Base-by-base conservation (phyloP, 139 green algal genomes). In the Chlorella sp. region DNA sequence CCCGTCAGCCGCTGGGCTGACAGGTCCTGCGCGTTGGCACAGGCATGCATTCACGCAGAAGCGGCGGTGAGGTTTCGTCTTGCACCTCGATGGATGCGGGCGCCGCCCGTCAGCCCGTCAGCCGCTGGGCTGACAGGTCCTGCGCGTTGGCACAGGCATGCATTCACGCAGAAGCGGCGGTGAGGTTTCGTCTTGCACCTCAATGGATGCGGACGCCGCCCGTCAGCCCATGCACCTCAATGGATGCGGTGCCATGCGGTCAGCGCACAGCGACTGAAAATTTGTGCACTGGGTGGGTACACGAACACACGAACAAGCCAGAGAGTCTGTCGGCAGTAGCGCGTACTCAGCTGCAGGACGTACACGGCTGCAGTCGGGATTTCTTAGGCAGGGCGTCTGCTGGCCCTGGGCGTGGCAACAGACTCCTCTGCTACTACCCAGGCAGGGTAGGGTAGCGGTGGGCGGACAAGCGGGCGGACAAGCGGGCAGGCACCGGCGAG, bases 51-150 rank as follows among this genome's bases (percentile, higher is more conserved):
- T 10, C 42, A 55, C 42, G 17, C 42, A 55, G 10, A 55, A 24
- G 10, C 10, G 17, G 42, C 17, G 10, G 10, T 55, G 42, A 55
- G 42, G 42, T 55, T 55, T 55, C 10, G 17, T 55, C 42, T n/a
- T n/a, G n/a, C n/a, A n/a, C n/a, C n/a, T n/a, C n/a, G n/a, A 85
- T 88, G 75, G 63, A 97, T 92, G 70, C 89, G 86, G 5, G 94
- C 93, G 0, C 93, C 93, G 0, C 91, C 92, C n/a, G 88, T 83
- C 29, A 97, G 0, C 91, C 92, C n/a, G 88, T 83, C 29, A 97
- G 83, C 80, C 88, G 49, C 59, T 88, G 2, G 29, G 86, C 81
- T 1, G 91, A 88, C 77, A 96, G 74, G 65, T 89, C 78, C 71
- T 72, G 67, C 2, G 42, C n/a, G 10, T 72, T 24, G 17, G 10